A percentile compares a stretch with the other conserved stretches of the same genome.
Evolutionary conservation across 129 eudicot genomes (phyloP).

Genomic region (Artemisia argyi): DNA sequence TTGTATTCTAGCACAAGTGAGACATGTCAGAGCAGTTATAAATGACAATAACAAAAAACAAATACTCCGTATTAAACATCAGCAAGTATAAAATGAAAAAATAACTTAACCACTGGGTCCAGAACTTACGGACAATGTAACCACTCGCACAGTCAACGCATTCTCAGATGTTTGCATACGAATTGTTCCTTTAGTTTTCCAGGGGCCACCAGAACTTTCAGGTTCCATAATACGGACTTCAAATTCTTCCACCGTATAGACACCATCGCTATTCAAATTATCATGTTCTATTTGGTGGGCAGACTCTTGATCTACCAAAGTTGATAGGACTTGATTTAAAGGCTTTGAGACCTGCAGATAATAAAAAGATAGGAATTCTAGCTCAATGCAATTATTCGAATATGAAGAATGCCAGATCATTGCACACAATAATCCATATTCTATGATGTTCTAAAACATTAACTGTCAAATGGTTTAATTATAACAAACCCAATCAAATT

Average conservation of each 20-base stretch:
- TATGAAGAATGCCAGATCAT: not conserved
- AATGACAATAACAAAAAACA: slow-evolving; percentile 4
- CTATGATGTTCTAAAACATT: not conserved
- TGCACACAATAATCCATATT: slow-evolving; percentile 15
- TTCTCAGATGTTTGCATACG: slow-evolving; percentile 94
- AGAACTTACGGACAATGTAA: slow-evolving; percentile 77
- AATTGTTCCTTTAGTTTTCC: slow-evolving; percentile 93
- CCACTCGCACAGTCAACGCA: slow-evolving; percentile 91
- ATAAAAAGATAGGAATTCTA: slow-evolving; percentile 18
- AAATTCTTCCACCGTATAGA: slow-evolving; percentile 85
- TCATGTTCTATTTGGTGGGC: slow-evolving; percentile 91
- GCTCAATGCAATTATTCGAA: not conserved
- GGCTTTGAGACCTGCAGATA: slow-evolving; percentile 76
- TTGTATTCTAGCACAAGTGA: slow-evolving; percentile 58
- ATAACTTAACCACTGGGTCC: slow-evolving; percentile 4
- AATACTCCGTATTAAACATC: slow-evolving; percentile 2
- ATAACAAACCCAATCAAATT: too few species aligned
- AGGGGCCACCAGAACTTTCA: slow-evolving; percentile 86
- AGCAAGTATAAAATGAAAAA: slow-evolving; percentile 1
- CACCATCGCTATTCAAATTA: slow-evolving; percentile 62
- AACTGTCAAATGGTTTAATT: not conserved
- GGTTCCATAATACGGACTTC: slow-evolving; percentile 93
- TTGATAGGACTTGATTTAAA: slow-evolving; percentile 84
- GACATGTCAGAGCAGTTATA: slow-evolving; percentile 16
- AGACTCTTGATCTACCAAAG: slow-evolving; percentile 88